Base-by-base conservation (phyloP, 2,329 filamentous ascomycete genomes). In the Graphilbum ipis-grandicollis region DNA sequence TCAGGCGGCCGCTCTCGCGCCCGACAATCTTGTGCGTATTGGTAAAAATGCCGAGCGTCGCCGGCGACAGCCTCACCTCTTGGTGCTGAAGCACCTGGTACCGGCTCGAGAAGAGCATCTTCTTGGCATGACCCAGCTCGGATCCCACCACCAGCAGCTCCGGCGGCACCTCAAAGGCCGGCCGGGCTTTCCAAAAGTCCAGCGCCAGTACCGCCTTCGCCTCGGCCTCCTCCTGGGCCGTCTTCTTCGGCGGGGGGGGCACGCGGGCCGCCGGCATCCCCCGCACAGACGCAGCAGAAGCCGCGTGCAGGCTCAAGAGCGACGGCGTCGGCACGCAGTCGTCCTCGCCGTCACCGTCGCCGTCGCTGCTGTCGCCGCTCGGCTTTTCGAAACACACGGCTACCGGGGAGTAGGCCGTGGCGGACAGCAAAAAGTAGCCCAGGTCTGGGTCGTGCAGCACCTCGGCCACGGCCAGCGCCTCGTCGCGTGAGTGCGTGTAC, bases 1-100 rank as follows among this genome's bases (percentile, higher is more conserved):
- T 78, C 10, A 86, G 63, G 10, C 63, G 64, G 45, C 78, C 65
- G 0, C 78, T 83, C 53, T 86, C 79, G 9, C 68, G 66, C 43
- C 73, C 73, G 6, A 86, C 61, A 5, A 80, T 60, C 49, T 78
- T 74, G 52, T 88, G 81, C 0, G 74, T 73, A 41, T 81, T 73
- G 21, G 77, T 79, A 45, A 88, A 69, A 28, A 83, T 63, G 44
- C 75, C 68, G 15, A 86, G 62, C 2, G 78, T 81, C 18, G 78
- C 69, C 12, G 78, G 72, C 18, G 75, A 80, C 18, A 85, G 65
- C 40, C 71, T 67, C 37, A 86, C 63, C 48, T 80, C 72, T 42
- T 81, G 75, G 39, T 69, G 71, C 34, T 82, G 57, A 19, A 74
- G 53, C 31, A 45, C 63, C 53, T 70, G 69, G 52, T 75, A 66